phyloP scores from a whole-genome alignment of 164 flowering plant species.

The Magnolia changhungtana region DNA sequence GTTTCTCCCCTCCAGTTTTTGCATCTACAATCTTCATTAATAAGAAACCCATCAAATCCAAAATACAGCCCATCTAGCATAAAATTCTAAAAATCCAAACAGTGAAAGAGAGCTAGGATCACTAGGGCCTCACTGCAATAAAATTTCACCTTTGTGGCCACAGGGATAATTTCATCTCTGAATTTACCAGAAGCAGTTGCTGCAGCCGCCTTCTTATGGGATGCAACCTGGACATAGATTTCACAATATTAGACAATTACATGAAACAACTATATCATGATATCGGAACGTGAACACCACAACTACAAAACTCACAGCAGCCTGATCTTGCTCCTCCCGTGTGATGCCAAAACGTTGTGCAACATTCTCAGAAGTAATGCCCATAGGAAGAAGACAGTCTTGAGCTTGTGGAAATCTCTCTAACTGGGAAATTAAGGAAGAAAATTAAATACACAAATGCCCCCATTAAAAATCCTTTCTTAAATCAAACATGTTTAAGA shows the following conservation, averaged over 20 bases:
- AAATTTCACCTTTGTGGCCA: constrained; percentile 64
- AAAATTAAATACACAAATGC: background rate
- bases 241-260: background rate
- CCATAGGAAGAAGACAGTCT: constrained; percentile 98
- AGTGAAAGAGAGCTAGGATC: background rate
- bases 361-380: constrained; percentile 97
- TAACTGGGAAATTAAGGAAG: constrained; percentile 39
- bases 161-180: constrained; percentile 92
- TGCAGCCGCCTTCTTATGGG: constrained; percentile 89
- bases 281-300: background rate
- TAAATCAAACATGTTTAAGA: background rate
- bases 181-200: constrained; percentile 93
- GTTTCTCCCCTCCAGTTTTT: constrained; percentile 82
- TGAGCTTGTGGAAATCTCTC: constrained; percentile 59
- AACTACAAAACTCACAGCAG: constrained; percentile 69
- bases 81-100: background rate
- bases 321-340: constrained; percentile 90
- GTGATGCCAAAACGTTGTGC: constrained; percentile 90
- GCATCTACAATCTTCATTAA: constrained; percentile 73
- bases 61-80: background rate
- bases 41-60: background rate
- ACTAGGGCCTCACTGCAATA: background rate
- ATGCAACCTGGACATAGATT: constrained; percentile 55
- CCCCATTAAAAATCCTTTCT: background rate
- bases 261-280: background rate